Conservation (phyloP, 2,329 filamentous ascomycete genomes). For the Xenosphaeropsis pyriputrescens region DNA sequence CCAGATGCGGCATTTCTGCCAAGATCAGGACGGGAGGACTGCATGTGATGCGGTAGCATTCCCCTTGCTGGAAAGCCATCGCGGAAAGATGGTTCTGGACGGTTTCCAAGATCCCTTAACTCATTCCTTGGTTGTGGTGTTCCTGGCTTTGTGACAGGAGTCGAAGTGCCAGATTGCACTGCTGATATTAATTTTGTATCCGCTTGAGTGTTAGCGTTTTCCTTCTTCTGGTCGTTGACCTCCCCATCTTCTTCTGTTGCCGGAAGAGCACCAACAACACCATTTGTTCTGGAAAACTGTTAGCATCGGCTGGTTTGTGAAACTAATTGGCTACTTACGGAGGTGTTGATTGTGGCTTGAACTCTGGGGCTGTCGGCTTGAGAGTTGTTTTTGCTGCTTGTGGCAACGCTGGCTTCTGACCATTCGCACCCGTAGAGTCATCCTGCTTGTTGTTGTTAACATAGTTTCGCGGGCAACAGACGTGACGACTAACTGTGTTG, state of each 20-base stretch:
- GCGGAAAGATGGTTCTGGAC: too few relatives aligned
- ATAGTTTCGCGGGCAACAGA: slow-evolving; percentile 10
- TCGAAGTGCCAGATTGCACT: too few relatives aligned
- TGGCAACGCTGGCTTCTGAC: slow-evolving; percentile 12
- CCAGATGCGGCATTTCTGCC: slow-evolving; percentile 5
- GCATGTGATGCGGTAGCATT: neutral
- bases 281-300: slow-evolving; percentile 6
- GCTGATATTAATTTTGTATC: too few relatives aligned
- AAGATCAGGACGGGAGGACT: slow-evolving; percentile 11
- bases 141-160: slow-evolving; percentile 1
- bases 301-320: slow-evolving; percentile 1
- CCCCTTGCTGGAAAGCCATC: too few relatives aligned
- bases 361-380: slow-evolving; percentile 46
- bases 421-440: slow-evolving; percentile 1
- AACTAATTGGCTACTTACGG: slow-evolving; percentile 11
- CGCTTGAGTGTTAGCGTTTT: neutral
- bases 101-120: slow-evolving; percentile 1
- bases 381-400: slow-evolving; percentile 24
- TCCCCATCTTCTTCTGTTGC: slow-evolving; percentile 57
- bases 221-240: slow-evolving; percentile 42
- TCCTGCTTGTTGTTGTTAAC: slow-evolving; percentile 10
- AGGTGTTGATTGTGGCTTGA: slow-evolving; percentile 35
- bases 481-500: slow-evolving; percentile 35
- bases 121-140: neutral
- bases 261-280: too few relatives aligned